Conservation (phyloP, 2,329 filamentous ascomycete species). For the Penicillium sp. region DNA sequence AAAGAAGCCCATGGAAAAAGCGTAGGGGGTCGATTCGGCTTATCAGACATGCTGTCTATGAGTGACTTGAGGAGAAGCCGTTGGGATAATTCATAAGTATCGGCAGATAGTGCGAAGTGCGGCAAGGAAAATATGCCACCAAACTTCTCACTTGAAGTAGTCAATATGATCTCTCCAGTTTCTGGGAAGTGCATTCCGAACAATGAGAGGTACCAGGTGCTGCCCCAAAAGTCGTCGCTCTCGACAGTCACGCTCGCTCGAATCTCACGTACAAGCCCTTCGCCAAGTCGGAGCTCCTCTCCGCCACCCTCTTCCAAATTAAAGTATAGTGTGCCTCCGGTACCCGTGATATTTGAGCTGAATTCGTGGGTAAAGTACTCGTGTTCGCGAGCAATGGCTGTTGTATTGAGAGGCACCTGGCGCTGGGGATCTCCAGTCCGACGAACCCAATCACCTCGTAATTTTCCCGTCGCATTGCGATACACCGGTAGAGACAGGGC, state of each 20-base stretch:
- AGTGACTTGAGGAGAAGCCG: conserved; percentile 73
- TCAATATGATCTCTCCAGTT: conserved; percentile 77
- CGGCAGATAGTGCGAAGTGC: conserved; percentile 68
- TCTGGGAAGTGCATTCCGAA: conserved; percentile 84
- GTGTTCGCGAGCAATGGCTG: conserved; percentile 63
- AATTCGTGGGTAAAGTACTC: conserved; percentile 69
- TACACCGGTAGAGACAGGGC: conserved; percentile 60
- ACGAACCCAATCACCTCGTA: conserved; percentile 75
- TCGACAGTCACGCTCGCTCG: conserved; percentile 70
- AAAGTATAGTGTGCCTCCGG: conserved; percentile 67
- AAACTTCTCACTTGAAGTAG: conserved; percentile 91
- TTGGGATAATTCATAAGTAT: conserved; percentile 59
- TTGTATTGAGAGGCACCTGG: conserved; percentile 61
- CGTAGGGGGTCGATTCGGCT: conserved; percentile 59
- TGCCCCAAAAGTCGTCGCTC: conserved; percentile 68
- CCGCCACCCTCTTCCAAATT: conserved; percentile 61
- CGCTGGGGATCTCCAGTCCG: conserved; percentile 52
- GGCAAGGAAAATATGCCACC: conserved; percentile 88
- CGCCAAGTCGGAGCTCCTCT: conserved; percentile 37
- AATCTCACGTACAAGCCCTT: conserved; percentile 66
- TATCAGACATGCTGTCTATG: conserved; percentile 61
- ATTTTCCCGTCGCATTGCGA: conserved; percentile 73
- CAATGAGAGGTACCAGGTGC: conserved; percentile 76
- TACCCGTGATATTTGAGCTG: conserved; percentile 78
- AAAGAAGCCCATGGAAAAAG: conserved; percentile 76